Evolutionary conservation across 2,329 filamentous ascomycete species (phyloP).

Genomic region (Fonsecaea erecta): DNA sequence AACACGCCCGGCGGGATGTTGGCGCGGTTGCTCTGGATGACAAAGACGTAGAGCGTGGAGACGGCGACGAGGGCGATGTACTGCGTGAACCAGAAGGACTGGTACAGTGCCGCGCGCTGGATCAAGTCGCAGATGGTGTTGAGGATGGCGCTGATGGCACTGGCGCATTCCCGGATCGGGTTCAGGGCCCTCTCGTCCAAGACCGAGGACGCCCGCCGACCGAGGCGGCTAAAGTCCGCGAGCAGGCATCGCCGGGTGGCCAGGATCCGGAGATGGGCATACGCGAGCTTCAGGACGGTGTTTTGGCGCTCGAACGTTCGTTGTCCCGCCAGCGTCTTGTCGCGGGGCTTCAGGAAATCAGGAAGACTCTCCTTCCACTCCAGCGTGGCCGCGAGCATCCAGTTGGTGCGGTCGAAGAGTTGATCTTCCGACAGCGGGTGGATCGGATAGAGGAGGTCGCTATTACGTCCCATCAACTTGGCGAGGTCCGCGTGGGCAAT

Average conservation of each 20-base stretch:
- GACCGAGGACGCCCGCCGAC: slow-evolving; percentile 16
- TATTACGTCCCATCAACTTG: slow-evolving; percentile 38
- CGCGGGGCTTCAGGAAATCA: slow-evolving; percentile 37
- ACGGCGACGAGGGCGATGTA: slow-evolving; percentile 37
- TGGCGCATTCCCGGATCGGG: slow-evolving; percentile 36
- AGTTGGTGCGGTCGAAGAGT: slow-evolving; percentile 35
- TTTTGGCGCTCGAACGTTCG: slow-evolving; percentile 40
- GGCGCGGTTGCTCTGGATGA: slow-evolving; percentile 33
- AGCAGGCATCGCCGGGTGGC: slow-evolving; percentile 39
- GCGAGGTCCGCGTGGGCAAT: slow-evolving; percentile 38
- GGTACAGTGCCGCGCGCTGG: slow-evolving; percentile 34
- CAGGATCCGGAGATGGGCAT: slow-evolving; percentile 39
- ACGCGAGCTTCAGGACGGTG: slow-evolving; percentile 39
- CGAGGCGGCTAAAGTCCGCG: slow-evolving; percentile 28
- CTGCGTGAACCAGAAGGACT: slow-evolving; percentile 41
- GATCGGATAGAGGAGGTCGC: slow-evolving; percentile 39
- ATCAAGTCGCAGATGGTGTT: slow-evolving; percentile 35
- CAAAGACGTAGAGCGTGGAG: slow-evolving; percentile 36
- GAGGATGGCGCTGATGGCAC: slow-evolving; percentile 36
- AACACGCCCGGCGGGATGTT: slow-evolving; percentile 22
- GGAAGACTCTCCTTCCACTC: slow-evolving; percentile 37
- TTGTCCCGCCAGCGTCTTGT: slow-evolving; percentile 38
- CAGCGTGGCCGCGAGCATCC: slow-evolving; percentile 34
- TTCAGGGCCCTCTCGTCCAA: slow-evolving; percentile 28
- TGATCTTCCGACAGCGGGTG: slow-evolving; percentile 34